Evolutionary conservation across 306 rosid species (phyloP).

Genomic region (Psophocarpus tetragonolobus): DNA sequence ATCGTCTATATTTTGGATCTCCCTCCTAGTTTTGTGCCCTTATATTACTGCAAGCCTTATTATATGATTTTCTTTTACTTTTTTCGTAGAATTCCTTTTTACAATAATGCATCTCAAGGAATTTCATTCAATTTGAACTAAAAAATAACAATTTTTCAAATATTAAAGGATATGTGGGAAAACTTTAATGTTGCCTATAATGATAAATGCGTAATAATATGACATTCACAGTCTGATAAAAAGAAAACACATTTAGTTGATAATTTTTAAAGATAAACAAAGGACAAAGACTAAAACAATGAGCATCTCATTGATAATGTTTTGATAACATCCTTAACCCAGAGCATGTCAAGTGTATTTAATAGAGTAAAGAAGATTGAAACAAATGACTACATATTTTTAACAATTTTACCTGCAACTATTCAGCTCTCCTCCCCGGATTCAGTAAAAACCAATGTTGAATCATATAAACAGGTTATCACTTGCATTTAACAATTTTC

Average conservation of each 20-base stretch:
- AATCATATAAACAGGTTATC: neutral
- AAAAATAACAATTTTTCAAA: neutral
- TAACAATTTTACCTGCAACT: neutral
- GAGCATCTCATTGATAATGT: neutral
- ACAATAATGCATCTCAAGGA: neutral
- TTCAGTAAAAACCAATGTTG: neutral
- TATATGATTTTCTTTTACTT: neutral
- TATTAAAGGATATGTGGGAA: neutral
- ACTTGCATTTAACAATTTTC: neutral
- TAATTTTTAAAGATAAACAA: neutral
- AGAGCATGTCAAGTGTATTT: neutral
- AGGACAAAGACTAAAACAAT: neutral
- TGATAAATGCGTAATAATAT: neutral
- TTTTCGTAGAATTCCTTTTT: neutral
- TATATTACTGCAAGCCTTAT: neutral
- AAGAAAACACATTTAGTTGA: neutral
- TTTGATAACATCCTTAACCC: neutral
- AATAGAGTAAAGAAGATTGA: neutral
- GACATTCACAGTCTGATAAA: neutral
- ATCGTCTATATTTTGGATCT: neutral
- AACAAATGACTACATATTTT: neutral
- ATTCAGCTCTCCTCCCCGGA: slow-evolving; percentile 20
- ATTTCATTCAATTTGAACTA: neutral
- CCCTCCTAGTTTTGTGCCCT: neutral
- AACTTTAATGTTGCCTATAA: neutral